Evolutionary conservation across 148 eudicot species (phyloP), one percentile per base, ranked within the genome.

Genomic region (Rhododendron henanense): DNA sequence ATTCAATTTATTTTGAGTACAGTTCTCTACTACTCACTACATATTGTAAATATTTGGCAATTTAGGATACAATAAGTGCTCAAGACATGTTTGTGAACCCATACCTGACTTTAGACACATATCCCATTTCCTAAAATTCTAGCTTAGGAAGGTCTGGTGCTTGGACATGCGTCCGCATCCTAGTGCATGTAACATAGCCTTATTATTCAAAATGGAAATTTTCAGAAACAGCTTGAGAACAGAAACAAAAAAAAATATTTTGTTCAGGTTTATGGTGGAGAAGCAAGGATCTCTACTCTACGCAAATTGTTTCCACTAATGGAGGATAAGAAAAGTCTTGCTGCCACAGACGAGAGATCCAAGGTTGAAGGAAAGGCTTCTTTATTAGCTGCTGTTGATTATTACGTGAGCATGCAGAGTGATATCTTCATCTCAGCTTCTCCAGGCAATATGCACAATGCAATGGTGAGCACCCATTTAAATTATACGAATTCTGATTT

Each of bases 381-480:
- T 15, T 47, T 95, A 73, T 89, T 92, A 85, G 99, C 99, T 82
- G 99, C 99, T 4, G 94, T 97, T 83, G 99, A 97, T 90, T 97
- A 97, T 86, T 93, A 93, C 81, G 98, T 97, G 81, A 95, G 98
- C 90, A 93, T 97, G 95, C 92, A 93, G 76, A 94, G 98, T 51
- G 98, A 97, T 75, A 91, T 97, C 84, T 97, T 97, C 91, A 91
- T 97, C 79, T 97, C 99, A 63, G 99, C 99, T 86, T 97, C 99
- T 44, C 99, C 99, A 31, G 99, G 99, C 78, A 97, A 97, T 87
- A 97, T 97, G 99, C 99, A 97, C 90, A 97, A 97, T 88, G 99
- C 99, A 25, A 88, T 97, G 95, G 99, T 96, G 93, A 85, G 91
- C 69, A 2, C 37, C 76, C 16, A 47, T 5, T 44, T 71, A 48